A percentile compares a stretch with the other conserved stretches of the same genome.
phyloP scores from a whole-genome alignment of 805 yeast species.

The Candida railenensis region DNA sequence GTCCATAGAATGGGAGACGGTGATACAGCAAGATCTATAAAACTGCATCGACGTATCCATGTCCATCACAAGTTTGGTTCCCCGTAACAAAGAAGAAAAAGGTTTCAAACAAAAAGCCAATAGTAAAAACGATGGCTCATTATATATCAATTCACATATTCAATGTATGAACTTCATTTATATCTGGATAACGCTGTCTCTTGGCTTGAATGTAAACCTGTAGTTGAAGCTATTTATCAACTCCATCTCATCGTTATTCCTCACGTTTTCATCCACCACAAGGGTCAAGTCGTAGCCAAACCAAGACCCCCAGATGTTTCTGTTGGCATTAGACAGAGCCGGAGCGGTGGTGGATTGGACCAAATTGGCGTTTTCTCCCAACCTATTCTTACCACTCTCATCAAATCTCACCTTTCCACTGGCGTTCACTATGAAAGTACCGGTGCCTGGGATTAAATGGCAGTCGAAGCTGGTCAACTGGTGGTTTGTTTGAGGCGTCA shows the following conservation, averaged over 20 bases:
- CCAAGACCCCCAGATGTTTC: slow-evolving; percentile 68
- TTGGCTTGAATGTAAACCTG: slow-evolving; percentile 64
- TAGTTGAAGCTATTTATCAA: slow-evolving; percentile 62
- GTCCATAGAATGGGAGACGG: no score
- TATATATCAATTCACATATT: no score
- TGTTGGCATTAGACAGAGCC: slow-evolving; percentile 12
- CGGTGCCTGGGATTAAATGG: slow-evolving; percentile 67
- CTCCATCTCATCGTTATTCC: slow-evolving; percentile 38
- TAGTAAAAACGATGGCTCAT: no score
- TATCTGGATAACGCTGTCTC: slow-evolving; percentile 40
- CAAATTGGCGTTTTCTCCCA: slow-evolving; percentile 64
- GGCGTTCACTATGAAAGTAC: slow-evolving; percentile 49
- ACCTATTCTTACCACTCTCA: slow-evolving; percentile 66
- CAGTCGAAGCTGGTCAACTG: slow-evolving; percentile 62
- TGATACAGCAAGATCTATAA: no score
- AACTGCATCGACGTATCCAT: no score
- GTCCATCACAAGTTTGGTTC: no score
- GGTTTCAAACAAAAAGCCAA: no score
- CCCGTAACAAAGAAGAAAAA: no score
- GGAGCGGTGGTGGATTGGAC: slow-evolving; percentile 7
- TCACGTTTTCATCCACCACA: slow-evolving; percentile 54
- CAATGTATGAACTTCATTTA: no score
- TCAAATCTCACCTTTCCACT: slow-evolving; percentile 71
- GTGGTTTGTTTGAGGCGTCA: slow-evolving; percentile 59
- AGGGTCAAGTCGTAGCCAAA: slow-evolving; percentile 63